These are phyloP conservation scores for Purshia tridentata DNA, from an alignment of 306 rosid genomes.

Conservation along the genomic window DNA sequence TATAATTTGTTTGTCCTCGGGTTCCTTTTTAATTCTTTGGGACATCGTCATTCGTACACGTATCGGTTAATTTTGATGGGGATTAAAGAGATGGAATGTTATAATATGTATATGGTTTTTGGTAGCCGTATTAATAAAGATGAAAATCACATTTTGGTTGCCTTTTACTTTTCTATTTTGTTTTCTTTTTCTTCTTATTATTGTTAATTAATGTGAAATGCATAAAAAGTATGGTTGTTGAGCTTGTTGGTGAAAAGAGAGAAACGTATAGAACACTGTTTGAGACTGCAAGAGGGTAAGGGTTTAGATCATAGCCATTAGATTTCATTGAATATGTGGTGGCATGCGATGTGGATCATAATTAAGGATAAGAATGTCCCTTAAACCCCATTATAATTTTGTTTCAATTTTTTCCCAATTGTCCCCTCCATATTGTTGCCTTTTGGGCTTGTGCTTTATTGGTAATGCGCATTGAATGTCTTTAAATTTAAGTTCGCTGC, in stretches of 20 bases:
- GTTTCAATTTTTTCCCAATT: too few relatives aligned
- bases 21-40: not conserved
- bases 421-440: too few relatives aligned
- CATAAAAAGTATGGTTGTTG: not conserved
- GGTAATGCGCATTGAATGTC: too few relatives aligned
- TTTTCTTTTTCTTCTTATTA: not conserved
- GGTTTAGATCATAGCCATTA: too few relatives aligned
- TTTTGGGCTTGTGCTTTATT: too few relatives aligned
- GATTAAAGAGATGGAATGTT: not conserved
- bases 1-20: constrained; percentile 8
- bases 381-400: too few relatives aligned
- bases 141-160: constrained; percentile 5
- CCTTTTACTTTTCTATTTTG: not conserved
- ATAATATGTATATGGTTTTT: constrained; percentile 26
- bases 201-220: constrained; percentile 16
- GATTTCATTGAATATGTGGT: too few relatives aligned
- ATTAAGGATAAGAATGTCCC: too few relatives aligned
- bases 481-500: too few relatives aligned
- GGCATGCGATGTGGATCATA: too few relatives aligned
- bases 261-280: constrained; percentile 37
- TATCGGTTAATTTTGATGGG: not conserved
- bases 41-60: not conserved
- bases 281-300: constrained; percentile 1
- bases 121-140: constrained; percentile 8
- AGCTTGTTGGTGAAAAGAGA: not conserved